Conservation (phyloP, 2,329 filamentous ascomycete species). For the Microdochium nivale region DNA sequence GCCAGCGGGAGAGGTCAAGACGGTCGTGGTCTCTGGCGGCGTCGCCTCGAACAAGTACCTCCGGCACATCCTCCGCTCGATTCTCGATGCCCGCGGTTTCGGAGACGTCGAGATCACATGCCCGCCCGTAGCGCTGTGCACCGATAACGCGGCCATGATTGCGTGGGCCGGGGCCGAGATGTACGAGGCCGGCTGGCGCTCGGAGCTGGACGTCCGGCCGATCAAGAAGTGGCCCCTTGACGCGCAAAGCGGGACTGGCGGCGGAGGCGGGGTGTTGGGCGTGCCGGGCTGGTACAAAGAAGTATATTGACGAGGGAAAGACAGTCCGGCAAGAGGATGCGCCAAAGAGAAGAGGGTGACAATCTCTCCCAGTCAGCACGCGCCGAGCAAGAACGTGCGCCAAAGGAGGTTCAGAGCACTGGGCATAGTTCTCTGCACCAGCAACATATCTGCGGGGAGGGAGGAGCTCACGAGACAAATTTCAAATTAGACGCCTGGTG, state of each 20-base stretch:
- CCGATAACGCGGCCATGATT: conserved; percentile 97
- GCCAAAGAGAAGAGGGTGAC: neutral
- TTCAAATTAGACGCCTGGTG: too few relatives aligned
- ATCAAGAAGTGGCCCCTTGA: conserved; percentile 71
- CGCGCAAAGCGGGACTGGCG: too few relatives aligned
- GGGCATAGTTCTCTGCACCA: too few relatives aligned
- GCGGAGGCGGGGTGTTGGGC: conserved; percentile 56
- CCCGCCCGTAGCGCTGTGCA: conserved; percentile 73
- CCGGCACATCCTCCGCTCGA: conserved; percentile 49
- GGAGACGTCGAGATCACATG: conserved; percentile 53
- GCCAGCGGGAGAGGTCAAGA: conserved; percentile 22
- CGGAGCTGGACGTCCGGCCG: conserved; percentile 49
- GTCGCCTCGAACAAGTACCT: conserved; percentile 83
- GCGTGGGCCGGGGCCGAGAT: conserved; percentile 91
- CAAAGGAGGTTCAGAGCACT: too few relatives aligned
- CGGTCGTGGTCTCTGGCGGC: conserved; percentile 79
- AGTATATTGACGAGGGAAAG: conserved; percentile 1
- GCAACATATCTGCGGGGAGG: too few relatives aligned
- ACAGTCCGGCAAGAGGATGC: conserved; percentile 2
- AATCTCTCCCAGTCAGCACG: too few relatives aligned
- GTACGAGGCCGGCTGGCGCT: conserved; percentile 69
- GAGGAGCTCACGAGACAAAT: too few relatives aligned
- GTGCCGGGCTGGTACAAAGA: conserved; percentile 36
- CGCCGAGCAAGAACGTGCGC: too few relatives aligned
- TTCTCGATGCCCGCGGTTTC: conserved; percentile 60